These are phyloP conservation scores for Ambrosia hybrid DNA, from an alignment of 140 eudicot genomes.

Conservation along the genomic window DNA sequence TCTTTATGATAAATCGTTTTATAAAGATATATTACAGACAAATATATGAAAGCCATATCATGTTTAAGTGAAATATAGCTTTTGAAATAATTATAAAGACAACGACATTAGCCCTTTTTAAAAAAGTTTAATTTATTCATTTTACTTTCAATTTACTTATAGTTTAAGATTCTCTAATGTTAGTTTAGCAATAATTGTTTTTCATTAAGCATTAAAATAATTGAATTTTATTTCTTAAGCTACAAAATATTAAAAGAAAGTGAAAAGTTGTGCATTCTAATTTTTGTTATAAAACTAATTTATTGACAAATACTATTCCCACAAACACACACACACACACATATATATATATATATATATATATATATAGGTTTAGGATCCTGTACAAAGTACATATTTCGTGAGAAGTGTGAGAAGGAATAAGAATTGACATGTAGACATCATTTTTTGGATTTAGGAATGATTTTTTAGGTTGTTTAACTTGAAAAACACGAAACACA, in stretches of 20 bases:
- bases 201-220: neutral
- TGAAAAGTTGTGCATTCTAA: neutral
- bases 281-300: neutral
- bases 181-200: neutral
- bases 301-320: neutral
- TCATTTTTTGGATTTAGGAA: too few species aligned
- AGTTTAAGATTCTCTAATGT: conserved; percentile 33
- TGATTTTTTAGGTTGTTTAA: too few species aligned
- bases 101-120: conserved; percentile 23
- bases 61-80: conserved; percentile 2
- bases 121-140: conserved; percentile 15
- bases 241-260: neutral
- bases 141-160: conserved; percentile 27
- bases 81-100: conserved; percentile 9
- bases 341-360: too few species aligned
- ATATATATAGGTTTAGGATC: too few species aligned
- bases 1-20: neutral
- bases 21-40: neutral
- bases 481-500: too few species aligned
- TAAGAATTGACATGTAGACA: too few species aligned
- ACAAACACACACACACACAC: too few species aligned
- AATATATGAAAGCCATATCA: conserved; percentile 11
- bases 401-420: too few species aligned
- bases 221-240: neutral
- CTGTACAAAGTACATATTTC: too few species aligned